Evolutionary conservation across 2,329 filamentous ascomycete genomes (phyloP).

Genomic region (Colletotrichum simmondsii): DNA sequence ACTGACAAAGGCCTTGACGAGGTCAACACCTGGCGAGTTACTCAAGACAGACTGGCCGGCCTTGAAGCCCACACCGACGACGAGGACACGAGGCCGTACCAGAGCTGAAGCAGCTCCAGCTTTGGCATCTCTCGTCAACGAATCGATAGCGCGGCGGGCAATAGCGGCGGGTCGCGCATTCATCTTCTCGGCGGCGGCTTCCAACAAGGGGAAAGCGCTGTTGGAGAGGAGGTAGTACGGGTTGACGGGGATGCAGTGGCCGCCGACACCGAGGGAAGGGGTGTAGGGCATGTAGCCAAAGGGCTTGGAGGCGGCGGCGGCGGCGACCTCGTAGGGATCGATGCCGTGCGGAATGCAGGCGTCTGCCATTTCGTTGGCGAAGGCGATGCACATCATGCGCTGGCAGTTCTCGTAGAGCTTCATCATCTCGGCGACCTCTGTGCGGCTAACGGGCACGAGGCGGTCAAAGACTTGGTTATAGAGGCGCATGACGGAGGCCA

Average conservation of each 20-base stretch:
- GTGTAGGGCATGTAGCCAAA: constrained; percentile 52
- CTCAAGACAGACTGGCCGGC: constrained; percentile 45
- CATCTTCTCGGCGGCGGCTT: constrained; percentile 47
- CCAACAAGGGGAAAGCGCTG: constrained; percentile 48
- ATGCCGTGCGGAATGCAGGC: constrained; percentile 49
- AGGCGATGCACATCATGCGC: constrained; percentile 53
- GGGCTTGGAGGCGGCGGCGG: constrained; percentile 49
- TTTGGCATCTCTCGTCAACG: neutral
- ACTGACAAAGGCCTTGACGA: constrained; percentile 37
- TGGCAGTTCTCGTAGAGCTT: constrained; percentile 59
- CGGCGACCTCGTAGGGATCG: constrained; percentile 51
- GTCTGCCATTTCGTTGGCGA: constrained; percentile 56
- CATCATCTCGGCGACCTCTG: constrained; percentile 57
- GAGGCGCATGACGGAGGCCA: constrained; percentile 47
- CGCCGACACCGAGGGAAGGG: constrained; percentile 52
- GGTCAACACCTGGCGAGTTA: constrained; percentile 45
- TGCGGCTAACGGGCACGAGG: constrained; percentile 50
- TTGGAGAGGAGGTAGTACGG: constrained; percentile 53
- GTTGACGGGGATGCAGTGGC: constrained; percentile 57
- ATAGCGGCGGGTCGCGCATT: constrained; percentile 44
- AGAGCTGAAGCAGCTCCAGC: neutral
- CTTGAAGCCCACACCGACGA: constrained; percentile 50
- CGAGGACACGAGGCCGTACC: constrained; percentile 40
- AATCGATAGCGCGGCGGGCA: constrained; percentile 33
- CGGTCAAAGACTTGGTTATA: constrained; percentile 50